Base-by-base conservation (phyloP, 768 basidiomycete species). In the Trametes meyenii region DNA sequence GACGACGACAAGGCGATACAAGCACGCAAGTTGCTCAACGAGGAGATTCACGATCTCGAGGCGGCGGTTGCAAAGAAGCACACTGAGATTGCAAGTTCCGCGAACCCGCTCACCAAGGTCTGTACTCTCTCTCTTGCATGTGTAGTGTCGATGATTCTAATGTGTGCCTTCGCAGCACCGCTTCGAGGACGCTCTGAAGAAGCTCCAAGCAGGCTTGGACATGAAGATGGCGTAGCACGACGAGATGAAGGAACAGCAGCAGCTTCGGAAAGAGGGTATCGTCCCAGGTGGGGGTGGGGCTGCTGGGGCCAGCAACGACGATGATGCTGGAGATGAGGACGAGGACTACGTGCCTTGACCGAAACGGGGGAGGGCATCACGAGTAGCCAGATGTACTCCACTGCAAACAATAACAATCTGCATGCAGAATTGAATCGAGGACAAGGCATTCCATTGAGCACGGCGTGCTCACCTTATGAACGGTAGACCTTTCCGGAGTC, bases 131-230 rank as follows among this genome's bases (percentile, higher is more conserved):
- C 16, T 17, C 33, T 16, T 35, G 10, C 12, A 16, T 39, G 11
- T 5, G 24, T 38, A 17, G 36, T 29, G 50, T 11, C 21, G 19
- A 16, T 29, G 12, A 17, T 45, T 38, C 42, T 29, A 17, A 57
- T n/a, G 57, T 36, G 51, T 14, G 7, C 11, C 39, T 33, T 36
- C 53, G 17, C 68, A 95, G 89, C 90, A 89, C 84, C 94, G 94
- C 38, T 96, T 96, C 74, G 93, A 96, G 72, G 95, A 96, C 71
- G 89, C 91, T 17, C 74, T 96, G 69, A 92, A 88, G 79, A 97
- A 96, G 74, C 80, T 97, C 50, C 83, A 87, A 12, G 84, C 86
- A 38, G 94, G 96, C 71, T 77, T 96, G 33, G 94, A 96, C 65
- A 86, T 88, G 83, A 96, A 95, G 71, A 76, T 82, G 11, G 82